These are phyloP conservation scores for Nicotiana obtusifolia DNA, from an alignment of 257 asterid species.

Conservation along the genomic window DNA sequence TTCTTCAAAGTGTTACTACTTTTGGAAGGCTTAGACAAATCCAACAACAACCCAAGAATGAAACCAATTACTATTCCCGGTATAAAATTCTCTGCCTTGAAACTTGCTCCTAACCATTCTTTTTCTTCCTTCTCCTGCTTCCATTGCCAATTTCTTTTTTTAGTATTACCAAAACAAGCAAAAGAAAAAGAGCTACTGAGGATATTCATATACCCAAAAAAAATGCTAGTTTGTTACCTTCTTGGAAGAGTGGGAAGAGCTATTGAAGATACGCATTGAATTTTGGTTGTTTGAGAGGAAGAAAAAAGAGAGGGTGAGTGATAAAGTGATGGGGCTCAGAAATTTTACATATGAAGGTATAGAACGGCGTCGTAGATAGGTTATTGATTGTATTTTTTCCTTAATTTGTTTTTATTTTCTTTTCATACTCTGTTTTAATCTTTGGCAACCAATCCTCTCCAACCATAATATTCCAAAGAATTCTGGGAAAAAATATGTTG, in stretches of 20 bases:
- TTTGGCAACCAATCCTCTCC: too few species aligned
- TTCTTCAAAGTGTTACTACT: constrained; percentile 25
- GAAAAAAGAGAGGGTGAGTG: background rate
- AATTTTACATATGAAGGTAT: background rate
- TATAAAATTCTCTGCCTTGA: constrained; percentile 84
- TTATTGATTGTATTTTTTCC: background rate
- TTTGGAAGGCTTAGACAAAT: constrained; percentile 47
- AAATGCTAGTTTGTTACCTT: too few species aligned
- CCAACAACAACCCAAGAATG: constrained; percentile 62
- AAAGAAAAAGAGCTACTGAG: background rate
- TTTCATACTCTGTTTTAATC: too few species aligned
- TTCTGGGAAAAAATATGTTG: too few species aligned
- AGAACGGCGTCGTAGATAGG: background rate
- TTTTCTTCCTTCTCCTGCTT: constrained; percentile 44
- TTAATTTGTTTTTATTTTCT: background rate
- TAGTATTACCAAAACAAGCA: background rate
- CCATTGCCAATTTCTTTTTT: background rate
- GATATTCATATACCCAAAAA: too few species aligned
- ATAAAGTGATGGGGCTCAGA: background rate
- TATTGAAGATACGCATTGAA: constrained; percentile 8
- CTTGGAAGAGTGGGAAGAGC: constrained; percentile 33
- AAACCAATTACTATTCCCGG: constrained; percentile 92
- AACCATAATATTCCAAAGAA: too few species aligned
- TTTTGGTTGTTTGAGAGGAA: background rate
- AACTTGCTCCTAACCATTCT: constrained; percentile 72